Evolutionary conservation across 441 rosid genomes (phyloP), one percentile per base, ranked within the genome.

Genomic region (Rhodomyrtus psidioides): DNA sequence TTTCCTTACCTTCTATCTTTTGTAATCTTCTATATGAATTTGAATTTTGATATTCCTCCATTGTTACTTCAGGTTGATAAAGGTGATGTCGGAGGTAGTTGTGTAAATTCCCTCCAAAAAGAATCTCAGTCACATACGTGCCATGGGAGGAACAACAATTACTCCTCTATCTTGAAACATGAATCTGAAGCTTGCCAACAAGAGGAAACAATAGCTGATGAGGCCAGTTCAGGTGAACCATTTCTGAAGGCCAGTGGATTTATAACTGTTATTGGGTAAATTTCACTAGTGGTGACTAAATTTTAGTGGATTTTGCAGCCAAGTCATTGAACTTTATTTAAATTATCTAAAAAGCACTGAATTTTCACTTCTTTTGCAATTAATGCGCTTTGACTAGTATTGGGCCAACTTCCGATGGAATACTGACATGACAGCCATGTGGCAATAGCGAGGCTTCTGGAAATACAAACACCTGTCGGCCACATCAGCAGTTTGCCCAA

Each of bases 201-300:
- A 46, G 5, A 58, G 53, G 81, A 83, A 56, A 79, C 23, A 87
- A 83, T 57, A 88, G 79, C 53, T 65, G 87, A 85, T 82, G 94
- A 89, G 82, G 62, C 59, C 44, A 28, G 54, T 88, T 55, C 84
- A 86, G 95, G 95, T 95, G 70, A 90, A 86, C 55, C 27, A 39
- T 54, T 65, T 55, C 46, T 82, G 85, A n/a, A 53, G 81, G 49
- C 39, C 46, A 34, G 74, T 30, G 27, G 28, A 21, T 19, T 65
- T 57, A 7, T 53, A 30, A 51, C 55, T 46, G 55, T 23, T 84
- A 24, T 26, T 23, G 39, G 60, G 16, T 21, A 70, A 21, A 70
- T 70, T 24, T 70, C 49, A 39, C 49, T 70, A 17, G 79, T 12
- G 79, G 7, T 39, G 15, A 70, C 49, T 34, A 70, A 70, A 70